Base-by-base conservation (phyloP, 164 flowering plant species). In the Magnolia sinica region DNA sequence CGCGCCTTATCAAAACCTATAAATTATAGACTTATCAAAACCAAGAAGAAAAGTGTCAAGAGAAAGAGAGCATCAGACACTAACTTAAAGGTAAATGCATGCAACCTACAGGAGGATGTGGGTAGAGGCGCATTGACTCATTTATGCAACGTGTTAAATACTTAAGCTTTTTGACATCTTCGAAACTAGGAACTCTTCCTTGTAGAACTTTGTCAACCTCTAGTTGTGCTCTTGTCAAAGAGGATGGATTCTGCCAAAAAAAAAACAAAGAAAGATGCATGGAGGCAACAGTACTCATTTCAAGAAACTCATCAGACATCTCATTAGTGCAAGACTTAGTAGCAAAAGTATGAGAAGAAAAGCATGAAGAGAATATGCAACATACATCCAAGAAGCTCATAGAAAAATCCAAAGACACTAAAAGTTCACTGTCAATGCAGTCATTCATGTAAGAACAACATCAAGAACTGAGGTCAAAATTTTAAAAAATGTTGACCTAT, bases 71-170 rank as follows among this genome's bases (percentile, higher is more conserved):
- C 9, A n/a, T 64, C 24, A 64, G 10, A 64, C 19, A 64, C 68
- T n/a, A n/a, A n/a, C n/a, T 20, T n/a, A 19, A 71, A 65, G 64
- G 14, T 7, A n/a, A 68, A 73, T 29, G 27, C 63, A 9, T 72
- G 81, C 73, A 77, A 87, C 93, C 71, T 85, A 96, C 99, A 77
- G 99, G 99, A 77, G 99, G 99, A 87, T 96, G 99, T 66, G 99
- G 98, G 73, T 91, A 96, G 4, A 93, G 89, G 55, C 97, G 96
- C 87, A 93, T 63, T 16, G 98, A 96, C 84, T 93, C 99, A 76
- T 79, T 89, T 79, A 96, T 90, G 85, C 97, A 93, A 22, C 95
- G 92, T 5, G 89, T 90, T 76, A 92, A 59, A 77, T 85, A 96
- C 81, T 93, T 93, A 29, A 96, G 89, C 64, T 90, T 84, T 83